Evolutionary conservation across 2,329 filamentous ascomycete genomes (phyloP), one percentile per base, ranked within the genome.

Genomic region (Endocalyx cinctus): DNA sequence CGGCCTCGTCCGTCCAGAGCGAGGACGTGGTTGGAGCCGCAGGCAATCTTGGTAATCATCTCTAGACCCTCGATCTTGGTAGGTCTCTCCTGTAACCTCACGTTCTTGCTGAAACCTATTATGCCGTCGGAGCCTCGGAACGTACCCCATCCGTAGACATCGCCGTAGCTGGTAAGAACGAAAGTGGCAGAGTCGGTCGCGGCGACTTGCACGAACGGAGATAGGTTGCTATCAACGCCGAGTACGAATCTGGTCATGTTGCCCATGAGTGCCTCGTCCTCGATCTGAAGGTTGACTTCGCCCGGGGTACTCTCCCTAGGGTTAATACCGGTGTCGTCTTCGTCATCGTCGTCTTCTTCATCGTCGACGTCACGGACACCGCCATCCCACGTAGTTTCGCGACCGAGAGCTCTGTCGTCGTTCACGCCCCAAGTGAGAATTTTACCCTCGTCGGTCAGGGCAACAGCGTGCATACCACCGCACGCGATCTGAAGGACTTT

Each of bases 391-490:
- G 64, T 64, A 2, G 79, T 83, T 45, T 79, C 71, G 46, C 82
- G 74, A 20, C 84, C 85, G 18, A 87, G 69, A 7, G 82, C 79
- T 37, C 77, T 76, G 50, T 86, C 80, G 45, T 87, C 84, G 54
- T 89, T 89, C 45, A 89, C 82, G 43, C 85, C 84, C 84, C 86
- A 89, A 17, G 84, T 85, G 31, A 79, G 68, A 50, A 89, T 78
- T 53, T 76, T 77, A 59, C 83, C 82, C 53, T 87, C 80, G 41
- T 79, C 68, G 20, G 80, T 84, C 27, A 87, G 60, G 11, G 78
- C 79, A 45, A 82, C 63, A 32, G 70, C 75, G 55, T 86, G 82
- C 81, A 85, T 85, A 25, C 80, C 82, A 41, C 82, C 82, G 30
- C 76, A 71, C 36, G 78, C 78, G 31, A 85, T 57, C 46, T 76